phyloP scores from a whole-genome alignment of 495 filamentous ascomycete species.

The Xylaria intraflava region DNA sequence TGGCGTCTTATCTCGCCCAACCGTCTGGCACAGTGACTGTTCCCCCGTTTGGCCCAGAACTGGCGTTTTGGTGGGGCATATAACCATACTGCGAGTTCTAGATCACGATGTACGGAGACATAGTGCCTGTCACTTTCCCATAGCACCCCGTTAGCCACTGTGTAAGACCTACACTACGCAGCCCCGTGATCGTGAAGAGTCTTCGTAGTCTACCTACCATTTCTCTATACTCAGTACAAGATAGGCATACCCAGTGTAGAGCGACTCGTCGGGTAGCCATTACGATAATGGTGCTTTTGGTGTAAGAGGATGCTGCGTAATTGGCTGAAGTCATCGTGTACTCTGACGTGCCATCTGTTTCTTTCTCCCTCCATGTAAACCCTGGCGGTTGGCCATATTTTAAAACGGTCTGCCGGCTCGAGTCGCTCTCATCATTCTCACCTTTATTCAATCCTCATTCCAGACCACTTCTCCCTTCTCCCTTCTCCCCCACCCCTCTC shows the following conservation, averaged over 20 bases:
- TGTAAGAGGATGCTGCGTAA: not conserved
- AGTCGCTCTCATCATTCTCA: not conserved
- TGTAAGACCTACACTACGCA: not conserved
- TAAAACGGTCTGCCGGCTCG: not conserved
- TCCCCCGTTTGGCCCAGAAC: conserved; percentile 1
- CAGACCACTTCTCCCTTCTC: not conserved
- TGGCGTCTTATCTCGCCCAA: not conserved
- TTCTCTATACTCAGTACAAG: too few species aligned
- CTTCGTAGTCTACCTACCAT: not conserved
- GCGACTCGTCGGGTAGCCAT: not conserved
- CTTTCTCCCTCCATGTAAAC: conserved; percentile 2
- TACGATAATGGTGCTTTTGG: not conserved
- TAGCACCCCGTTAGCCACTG: not conserved
- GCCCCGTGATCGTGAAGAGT: not conserved
- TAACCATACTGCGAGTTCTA: too few species aligned
- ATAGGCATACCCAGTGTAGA: not conserved
- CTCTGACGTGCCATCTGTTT: not conserved
- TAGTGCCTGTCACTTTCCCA: not conserved
- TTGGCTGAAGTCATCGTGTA: not conserved
- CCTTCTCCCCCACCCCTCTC: too few species aligned
- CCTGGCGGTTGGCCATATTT: not conserved
- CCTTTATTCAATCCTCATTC: not conserved
- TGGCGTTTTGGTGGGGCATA: not conserved
- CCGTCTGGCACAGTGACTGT: not conserved
- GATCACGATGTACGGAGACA: not conserved